A percentile compares a stretch with the other conserved stretches of the same genome.
Evolutionary conservation across 768 basidiomycete genomes (phyloP).

Genomic region (Coprinellus micaceus): DNA sequence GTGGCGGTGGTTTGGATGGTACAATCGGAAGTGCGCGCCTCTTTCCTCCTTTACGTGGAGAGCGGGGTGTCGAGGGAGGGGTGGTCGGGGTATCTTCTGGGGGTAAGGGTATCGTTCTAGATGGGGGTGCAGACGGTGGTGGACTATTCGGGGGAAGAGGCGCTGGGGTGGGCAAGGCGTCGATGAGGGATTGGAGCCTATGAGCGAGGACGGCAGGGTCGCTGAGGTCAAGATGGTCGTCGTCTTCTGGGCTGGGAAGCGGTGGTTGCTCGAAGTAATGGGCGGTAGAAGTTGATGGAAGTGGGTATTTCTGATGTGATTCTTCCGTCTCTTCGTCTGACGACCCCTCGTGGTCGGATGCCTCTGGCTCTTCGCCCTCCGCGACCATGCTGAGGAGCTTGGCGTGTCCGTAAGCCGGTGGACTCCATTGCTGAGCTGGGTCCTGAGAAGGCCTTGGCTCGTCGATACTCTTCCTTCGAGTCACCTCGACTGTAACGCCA

Average conservation of each 20-base stretch:
- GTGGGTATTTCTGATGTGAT: neutral
- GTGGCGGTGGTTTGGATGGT: slow-evolving; percentile 15
- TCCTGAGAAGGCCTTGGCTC: neutral
- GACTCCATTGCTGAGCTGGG: neutral
- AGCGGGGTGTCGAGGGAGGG: slow-evolving; percentile 11
- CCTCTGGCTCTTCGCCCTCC: slow-evolving; percentile 4
- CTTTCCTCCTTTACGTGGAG: neutral
- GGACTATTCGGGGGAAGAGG: slow-evolving; percentile 5
- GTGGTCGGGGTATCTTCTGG: neutral
- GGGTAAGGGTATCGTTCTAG: neutral
- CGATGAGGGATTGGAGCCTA: slow-evolving; percentile 50
- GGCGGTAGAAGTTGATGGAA: neutral
- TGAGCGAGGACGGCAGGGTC: slow-evolving; percentile 46
- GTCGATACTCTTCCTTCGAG: neutral
- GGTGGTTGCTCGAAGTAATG: neutral
- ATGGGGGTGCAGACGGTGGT: slow-evolving; percentile 2
- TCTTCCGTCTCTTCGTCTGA: too few species aligned
- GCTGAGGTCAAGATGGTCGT: slow-evolving; percentile 14
- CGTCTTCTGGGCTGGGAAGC: slow-evolving; percentile 6
- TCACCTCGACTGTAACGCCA: neutral
- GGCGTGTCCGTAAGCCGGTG: neutral
- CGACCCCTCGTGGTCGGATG: neutral
- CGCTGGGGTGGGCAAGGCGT: slow-evolving; percentile 34
- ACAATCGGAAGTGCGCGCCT: neutral
- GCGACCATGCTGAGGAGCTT: slow-evolving; percentile 12